These are phyloP conservation scores for Talaromyces sp. DNA, from an alignment of 2,329 filamentous ascomycete genomes.

Conservation along the genomic window DNA sequence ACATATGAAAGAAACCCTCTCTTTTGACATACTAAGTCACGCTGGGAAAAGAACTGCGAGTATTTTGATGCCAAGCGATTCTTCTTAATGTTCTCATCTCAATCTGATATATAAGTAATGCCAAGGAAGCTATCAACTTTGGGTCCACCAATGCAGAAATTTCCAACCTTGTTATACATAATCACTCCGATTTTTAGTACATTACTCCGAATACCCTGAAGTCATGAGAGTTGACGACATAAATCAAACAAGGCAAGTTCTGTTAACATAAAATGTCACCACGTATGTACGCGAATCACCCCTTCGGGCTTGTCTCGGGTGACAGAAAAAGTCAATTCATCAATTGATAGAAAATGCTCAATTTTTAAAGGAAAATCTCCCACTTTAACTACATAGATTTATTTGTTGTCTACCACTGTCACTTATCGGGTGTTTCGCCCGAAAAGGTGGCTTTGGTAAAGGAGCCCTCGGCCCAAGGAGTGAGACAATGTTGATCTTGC, in stretches of 20 bases:
- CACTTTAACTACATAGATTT: background rate
- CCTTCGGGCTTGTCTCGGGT: background rate
- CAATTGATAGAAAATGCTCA: no score
- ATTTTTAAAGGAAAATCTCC: no score
- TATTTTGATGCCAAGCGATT: background rate
- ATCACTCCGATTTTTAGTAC: background rate
- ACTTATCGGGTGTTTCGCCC: background rate
- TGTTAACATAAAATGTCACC: background rate
- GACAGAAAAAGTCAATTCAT: background rate
- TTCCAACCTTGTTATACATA: background rate
- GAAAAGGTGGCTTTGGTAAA: background rate
- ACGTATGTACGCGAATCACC: no score
- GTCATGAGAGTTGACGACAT: background rate
- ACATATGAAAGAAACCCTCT: background rate
- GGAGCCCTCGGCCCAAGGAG: background rate
- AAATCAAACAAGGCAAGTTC: background rate
- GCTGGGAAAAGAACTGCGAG: background rate
- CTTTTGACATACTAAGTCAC: background rate
- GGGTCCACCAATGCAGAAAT: background rate
- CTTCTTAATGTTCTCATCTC: background rate
- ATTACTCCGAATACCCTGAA: background rate
- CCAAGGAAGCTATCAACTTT: background rate
- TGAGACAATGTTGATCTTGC: background rate
- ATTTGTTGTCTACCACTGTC: background rate
- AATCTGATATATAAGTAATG: background rate